phyloP scores from a whole-genome alignment of 1,284 basidiomycete species.

The Tylopilus microsporus region DNA sequence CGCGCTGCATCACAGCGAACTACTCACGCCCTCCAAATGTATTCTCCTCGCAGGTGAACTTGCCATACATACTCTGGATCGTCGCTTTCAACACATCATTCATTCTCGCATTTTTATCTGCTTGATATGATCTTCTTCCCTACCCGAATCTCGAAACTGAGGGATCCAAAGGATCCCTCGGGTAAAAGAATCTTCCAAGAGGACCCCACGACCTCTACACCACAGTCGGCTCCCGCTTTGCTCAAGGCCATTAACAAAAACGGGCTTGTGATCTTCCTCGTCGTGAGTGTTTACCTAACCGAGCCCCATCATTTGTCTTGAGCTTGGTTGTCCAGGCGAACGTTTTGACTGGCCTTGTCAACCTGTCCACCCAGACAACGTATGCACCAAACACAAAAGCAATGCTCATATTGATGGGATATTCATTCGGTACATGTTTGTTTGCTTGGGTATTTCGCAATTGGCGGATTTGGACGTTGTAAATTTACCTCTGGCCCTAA shows the following conservation, averaged over 20 bases:
- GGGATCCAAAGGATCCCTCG: conserved; percentile 28
- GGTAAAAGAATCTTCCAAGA: conserved; percentile 31
- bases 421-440: conserved; percentile 56
- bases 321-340: conserved; percentile 61
- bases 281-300: conserved; percentile 64
- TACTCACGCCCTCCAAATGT: not conserved
- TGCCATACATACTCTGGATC: conserved; percentile 87
- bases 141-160: conserved; percentile 31
- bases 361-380: conserved; percentile 80
- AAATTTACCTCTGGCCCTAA: not conserved
- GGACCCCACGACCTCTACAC: conserved; percentile 19
- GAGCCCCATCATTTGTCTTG: not conserved
- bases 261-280: conserved; percentile 73
- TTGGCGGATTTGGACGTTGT: conserved; percentile 23
- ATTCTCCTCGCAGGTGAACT: conserved; percentile 62
- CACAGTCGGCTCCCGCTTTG: conserved; percentile 48
- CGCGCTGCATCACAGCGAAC: not conserved
- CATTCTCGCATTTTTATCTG: conserved; percentile 74
- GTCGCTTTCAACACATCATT: conserved; percentile 87
- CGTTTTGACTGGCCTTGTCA: conserved; percentile 80
- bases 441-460: conserved; percentile 52
- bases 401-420: conserved; percentile 61
- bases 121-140: conserved; percentile 71
- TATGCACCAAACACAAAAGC: conserved; percentile 58
- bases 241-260: conserved; percentile 83